phyloP scores from a whole-genome alignment of 345 rosid genomes.

The Rhizophora apiculata region DNA sequence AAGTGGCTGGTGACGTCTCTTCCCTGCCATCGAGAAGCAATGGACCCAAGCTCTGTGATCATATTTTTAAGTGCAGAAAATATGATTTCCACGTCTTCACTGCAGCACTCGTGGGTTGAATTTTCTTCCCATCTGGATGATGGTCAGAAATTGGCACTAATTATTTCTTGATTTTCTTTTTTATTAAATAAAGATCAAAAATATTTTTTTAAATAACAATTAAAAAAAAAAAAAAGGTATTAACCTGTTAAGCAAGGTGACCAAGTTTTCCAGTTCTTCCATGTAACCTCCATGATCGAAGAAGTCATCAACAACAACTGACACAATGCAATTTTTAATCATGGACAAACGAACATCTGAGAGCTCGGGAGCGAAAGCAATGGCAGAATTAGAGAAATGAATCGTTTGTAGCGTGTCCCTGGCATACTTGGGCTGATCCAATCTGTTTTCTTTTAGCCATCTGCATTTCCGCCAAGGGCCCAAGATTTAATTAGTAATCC shows the following conservation, averaged over 20 bases:
- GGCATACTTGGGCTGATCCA: constrained; percentile 16
- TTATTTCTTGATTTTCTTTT: too few species aligned
- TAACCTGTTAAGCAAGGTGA: too few species aligned
- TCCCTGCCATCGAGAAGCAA: constrained; percentile 10
- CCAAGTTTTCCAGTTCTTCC: too few species aligned
- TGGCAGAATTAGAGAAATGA: constrained; percentile 10
- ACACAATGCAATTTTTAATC: constrained; percentile 13
- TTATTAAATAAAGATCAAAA: too few species aligned
- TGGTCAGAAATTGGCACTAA: too few species aligned
- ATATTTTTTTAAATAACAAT: too few species aligned
- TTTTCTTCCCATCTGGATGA: too few species aligned
- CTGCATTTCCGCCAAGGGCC: background rate
- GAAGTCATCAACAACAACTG: constrained; percentile 12
- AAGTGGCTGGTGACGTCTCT: constrained; percentile 12
- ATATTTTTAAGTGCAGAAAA: constrained; percentile 18
- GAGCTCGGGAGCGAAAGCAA: constrained; percentile 6
- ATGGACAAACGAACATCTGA: constrained; percentile 11
- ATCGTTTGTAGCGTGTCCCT: constrained; percentile 10
- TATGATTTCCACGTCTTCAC: constrained; percentile 14
- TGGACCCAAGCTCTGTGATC: constrained; percentile 9
- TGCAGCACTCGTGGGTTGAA: constrained; percentile 3
- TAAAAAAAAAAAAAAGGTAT: too few species aligned
- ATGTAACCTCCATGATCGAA: too few species aligned
- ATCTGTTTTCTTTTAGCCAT: constrained; percentile 12
- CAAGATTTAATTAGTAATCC: background rate